Percentiles rank a stretch among this genome's conserved stretches.
phyloP scores from a whole-genome alignment of 176 grass and related monocot species.

The Paspalum notatum region DNA sequence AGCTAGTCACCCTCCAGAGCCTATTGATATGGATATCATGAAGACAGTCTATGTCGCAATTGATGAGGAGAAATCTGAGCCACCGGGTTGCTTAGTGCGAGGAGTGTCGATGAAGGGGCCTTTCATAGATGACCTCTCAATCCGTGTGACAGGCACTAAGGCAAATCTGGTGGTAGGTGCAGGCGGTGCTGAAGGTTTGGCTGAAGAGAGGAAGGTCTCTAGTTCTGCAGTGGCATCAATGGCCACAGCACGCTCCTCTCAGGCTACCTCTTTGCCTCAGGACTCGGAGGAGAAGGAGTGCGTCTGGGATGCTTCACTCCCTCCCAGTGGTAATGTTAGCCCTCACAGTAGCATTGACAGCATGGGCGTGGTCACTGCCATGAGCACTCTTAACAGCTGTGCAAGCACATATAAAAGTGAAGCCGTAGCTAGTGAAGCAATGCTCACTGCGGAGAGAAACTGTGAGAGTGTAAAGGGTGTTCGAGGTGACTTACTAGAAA shows the following conservation, averaged over 20 bases:
- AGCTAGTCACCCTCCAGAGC: conserved; percentile 82
- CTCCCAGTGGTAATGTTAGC: conserved; percentile 93
- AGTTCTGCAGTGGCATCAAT: conserved; percentile 42
- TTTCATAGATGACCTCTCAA: conserved; percentile 71
- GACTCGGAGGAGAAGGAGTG: conserved; percentile 90
- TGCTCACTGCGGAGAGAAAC: conserved; percentile 54
- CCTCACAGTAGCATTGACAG: conserved; percentile 96
- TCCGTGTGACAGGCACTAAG: conserved; percentile 58
- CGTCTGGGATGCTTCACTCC: conserved; percentile 89
- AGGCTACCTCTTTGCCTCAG: conserved; percentile 51
- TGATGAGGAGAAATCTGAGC: conserved; percentile 67
- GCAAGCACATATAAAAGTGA: conserved; percentile 69
- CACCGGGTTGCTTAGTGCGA: conserved; percentile 48
- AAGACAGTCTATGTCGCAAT: conserved; percentile 92
- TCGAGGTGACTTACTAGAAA: conserved; percentile 70
- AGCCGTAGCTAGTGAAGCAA: conserved; percentile 43
- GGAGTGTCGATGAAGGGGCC: conserved; percentile 72
- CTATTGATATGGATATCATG: conserved; percentile 89
- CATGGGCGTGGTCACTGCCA: conserved; percentile 62
- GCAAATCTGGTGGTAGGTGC: conserved; percentile 38
- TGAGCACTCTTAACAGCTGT: conserved; percentile 55
- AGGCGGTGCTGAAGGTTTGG: conserved; percentile 41
- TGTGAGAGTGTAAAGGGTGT: conserved; percentile 59
- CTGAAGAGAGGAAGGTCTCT: conserved; percentile 55
- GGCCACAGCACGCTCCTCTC: conserved; percentile 38